Evolutionary conservation across 108 stramenopile genomes (phyloP).

Genomic region (Nannochloropsis granulata): DNA sequence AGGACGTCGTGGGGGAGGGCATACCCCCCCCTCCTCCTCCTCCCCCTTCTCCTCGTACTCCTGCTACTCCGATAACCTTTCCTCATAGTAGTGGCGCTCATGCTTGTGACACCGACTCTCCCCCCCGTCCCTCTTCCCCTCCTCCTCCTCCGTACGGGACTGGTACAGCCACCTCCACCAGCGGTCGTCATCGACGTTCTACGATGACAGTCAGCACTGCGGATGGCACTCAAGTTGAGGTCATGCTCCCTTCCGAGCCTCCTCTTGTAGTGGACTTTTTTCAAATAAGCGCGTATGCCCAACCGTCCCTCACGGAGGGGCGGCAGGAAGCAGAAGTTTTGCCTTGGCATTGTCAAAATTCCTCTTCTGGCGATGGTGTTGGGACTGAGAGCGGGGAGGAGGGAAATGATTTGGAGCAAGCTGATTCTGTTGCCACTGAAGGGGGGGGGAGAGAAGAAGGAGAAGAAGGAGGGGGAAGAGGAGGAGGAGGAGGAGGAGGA

Average conservation of each 20-base stretch:
- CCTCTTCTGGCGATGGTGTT: background rate
- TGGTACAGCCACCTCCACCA: too few species aligned
- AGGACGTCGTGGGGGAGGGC: background rate
- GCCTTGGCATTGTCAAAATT: background rate
- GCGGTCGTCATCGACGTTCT: background rate
- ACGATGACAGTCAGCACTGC: background rate
- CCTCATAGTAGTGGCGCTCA: too few species aligned
- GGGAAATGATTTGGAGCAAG: too few species aligned
- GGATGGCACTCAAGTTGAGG: background rate
- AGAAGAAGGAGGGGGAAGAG: too few species aligned
- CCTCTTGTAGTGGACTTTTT: background rate
- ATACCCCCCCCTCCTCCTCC: background rate
- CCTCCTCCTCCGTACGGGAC: too few species aligned
- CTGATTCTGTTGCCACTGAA: too few species aligned
- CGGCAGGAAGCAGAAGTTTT: background rate
- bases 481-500: background rate
- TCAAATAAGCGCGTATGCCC: background rate
- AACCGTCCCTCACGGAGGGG: background rate
- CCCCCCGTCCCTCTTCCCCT: too few species aligned
- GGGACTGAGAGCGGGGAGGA: too few species aligned
- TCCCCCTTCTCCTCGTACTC: background rate
- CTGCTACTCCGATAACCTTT: background rate
- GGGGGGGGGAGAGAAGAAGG: too few species aligned
- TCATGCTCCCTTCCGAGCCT: background rate
- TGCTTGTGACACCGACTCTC: too few species aligned